Evolutionary conservation across 2,329 filamentous ascomycete genomes (phyloP).

Genomic region (Periconia sp.): DNA sequence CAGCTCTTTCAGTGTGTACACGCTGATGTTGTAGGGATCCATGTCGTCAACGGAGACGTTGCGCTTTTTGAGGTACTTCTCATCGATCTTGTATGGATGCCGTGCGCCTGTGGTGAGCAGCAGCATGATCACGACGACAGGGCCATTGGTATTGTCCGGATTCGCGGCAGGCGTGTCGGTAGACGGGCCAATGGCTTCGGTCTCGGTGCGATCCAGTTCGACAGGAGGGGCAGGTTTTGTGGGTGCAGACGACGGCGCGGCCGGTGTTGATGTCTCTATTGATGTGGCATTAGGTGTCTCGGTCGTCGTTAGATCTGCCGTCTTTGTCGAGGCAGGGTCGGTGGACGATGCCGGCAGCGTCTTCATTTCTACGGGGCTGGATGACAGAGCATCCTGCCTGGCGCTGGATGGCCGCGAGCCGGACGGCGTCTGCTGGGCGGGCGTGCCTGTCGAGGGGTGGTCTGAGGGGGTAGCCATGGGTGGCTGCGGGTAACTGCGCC

Average conservation of each 20-base stretch:
- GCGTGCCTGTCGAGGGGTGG: slow-evolving; percentile 31
- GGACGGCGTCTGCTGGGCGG: slow-evolving; percentile 22
- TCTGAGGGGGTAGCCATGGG: slow-evolving; percentile 40
- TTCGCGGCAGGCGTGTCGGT: slow-evolving; percentile 50
- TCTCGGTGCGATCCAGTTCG: slow-evolving; percentile 46
- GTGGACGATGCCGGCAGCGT: slow-evolving; percentile 31
- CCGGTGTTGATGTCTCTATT: slow-evolving; percentile 13
- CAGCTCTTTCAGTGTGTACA: slow-evolving; percentile 92
- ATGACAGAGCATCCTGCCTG: slow-evolving; percentile 25
- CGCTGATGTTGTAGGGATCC: slow-evolving; percentile 88
- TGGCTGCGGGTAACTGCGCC: slow-evolving; percentile 23
- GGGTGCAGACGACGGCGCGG: slow-evolving; percentile 17
- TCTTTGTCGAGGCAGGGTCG: slow-evolving; percentile 20
- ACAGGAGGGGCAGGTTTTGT: slow-evolving; percentile 30
- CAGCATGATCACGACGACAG: slow-evolving; percentile 75
- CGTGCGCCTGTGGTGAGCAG: slow-evolving; percentile 81
- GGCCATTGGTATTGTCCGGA: slow-evolving; percentile 46
- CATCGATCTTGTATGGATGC: slow-evolving; percentile 89
- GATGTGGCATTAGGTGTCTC: slow-evolving; percentile 22
- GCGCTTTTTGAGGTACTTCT: slow-evolving; percentile 81
- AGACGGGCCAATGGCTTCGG: slow-evolving; percentile 56
- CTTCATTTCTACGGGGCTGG: slow-evolving; percentile 44
- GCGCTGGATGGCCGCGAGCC: slow-evolving; percentile 28
- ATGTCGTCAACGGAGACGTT: slow-evolving; percentile 76
- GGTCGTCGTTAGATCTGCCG: slow-evolving; percentile 16